Conservation (phyloP, 2,329 filamentous ascomycete species). For the Aspergillus felis region DNA sequence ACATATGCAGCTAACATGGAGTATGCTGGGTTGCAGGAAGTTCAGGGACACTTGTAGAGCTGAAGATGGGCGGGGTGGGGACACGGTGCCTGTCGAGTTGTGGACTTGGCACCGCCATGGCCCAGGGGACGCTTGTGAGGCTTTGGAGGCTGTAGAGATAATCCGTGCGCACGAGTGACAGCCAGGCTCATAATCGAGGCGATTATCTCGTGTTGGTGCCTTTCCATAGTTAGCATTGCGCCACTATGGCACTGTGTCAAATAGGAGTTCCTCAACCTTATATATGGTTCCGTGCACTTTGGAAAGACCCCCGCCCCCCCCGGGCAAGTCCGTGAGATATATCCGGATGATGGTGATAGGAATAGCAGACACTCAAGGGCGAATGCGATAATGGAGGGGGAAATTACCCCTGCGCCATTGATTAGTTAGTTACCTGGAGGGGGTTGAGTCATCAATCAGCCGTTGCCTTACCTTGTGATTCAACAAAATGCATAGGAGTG, state of each 20-base stretch:
- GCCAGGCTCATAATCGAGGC: background rate
- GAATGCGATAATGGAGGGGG: background rate
- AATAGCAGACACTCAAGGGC: background rate
- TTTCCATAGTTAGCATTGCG: background rate
- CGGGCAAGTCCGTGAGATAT: background rate
- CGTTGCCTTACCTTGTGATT: background rate
- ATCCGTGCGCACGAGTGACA: too few species aligned
- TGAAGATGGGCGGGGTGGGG: background rate
- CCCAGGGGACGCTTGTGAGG: background rate
- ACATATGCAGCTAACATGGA: background rate
- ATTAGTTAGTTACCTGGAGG: background rate
- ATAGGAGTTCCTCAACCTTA: background rate
- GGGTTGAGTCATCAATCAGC: background rate
- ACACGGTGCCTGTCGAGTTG: background rate
- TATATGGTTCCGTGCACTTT: background rate
- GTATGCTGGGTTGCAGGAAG: background rate
- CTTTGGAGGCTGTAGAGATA: background rate
- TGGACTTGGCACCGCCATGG: background rate
- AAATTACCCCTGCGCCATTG: background rate
- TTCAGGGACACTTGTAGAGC: background rate
- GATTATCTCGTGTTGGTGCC: background rate
- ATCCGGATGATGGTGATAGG: background rate
- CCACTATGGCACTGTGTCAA: background rate
- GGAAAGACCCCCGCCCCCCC: background rate
- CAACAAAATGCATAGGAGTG: slow-evolving; percentile 1